Evolutionary conservation across 192 early-diverging fungal genomes (phyloP).

Genomic region (Coemansia asiatica): DNA sequence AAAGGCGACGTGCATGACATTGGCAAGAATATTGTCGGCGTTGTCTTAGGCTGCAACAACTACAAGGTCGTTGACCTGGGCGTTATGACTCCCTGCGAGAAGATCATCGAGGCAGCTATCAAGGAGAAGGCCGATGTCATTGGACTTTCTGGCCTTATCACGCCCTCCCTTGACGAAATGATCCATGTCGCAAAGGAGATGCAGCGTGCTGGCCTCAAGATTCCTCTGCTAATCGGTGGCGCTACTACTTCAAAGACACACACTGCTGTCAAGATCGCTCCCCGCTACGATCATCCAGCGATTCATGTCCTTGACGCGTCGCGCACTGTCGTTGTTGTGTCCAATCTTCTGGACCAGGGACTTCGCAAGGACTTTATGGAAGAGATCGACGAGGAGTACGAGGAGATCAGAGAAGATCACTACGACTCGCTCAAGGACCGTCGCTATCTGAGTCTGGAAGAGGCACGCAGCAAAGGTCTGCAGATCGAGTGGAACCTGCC

Average conservation of each 20-base stretch:
- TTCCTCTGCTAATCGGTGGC: constrained; percentile 91
- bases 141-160: constrained; percentile 92
- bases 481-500: constrained; percentile 70
- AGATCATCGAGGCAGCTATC: constrained; percentile 86
- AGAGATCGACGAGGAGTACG: constrained; percentile 90
- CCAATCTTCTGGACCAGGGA: constrained; percentile 77
- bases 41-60: constrained; percentile 97
- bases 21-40: constrained; percentile 97
- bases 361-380: constrained; percentile 82
- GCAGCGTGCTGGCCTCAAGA: constrained; percentile 81
- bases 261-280: constrained; percentile 95
- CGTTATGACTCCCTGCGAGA: constrained; percentile 93
- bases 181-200: constrained; percentile 93
- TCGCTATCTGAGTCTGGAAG: constrained; percentile 68
- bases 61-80: constrained; percentile 93
- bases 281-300: constrained; percentile 77
- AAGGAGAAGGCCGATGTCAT: constrained; percentile 88
- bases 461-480: constrained; percentile 64
- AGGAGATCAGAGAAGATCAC: constrained; percentile 91
- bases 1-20: constrained; percentile 99
- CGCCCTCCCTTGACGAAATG: constrained; percentile 96
- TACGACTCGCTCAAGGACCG: constrained; percentile 89
- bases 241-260: constrained; percentile 96
- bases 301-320: constrained; percentile 92
- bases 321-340: constrained; percentile 86